These are phyloP conservation scores for Didymella exigua DNA, from an alignment of 2,329 filamentous ascomycete genomes.

Conservation along the genomic window DNA sequence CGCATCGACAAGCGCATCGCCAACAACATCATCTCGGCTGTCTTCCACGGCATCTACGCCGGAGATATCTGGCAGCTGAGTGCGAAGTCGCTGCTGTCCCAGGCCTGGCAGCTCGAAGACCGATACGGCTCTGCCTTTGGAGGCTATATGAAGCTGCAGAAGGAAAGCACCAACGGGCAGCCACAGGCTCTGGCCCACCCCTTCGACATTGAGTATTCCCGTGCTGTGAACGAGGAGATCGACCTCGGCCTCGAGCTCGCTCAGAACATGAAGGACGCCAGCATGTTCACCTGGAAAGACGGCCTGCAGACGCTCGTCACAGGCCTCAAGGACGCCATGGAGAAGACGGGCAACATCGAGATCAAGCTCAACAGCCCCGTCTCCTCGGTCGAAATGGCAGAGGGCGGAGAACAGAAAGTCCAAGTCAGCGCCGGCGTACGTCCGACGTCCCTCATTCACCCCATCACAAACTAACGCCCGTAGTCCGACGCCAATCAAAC, in stretches of 20 bases:
- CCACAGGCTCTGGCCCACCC: conserved; percentile 26
- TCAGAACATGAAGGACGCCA: conserved; percentile 39
- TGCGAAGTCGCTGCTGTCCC: conserved; percentile 66
- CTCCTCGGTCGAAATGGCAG: conserved; percentile 21
- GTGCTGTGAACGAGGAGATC: conserved; percentile 44
- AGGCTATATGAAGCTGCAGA: conserved; percentile 30
- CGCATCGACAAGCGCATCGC: conserved; percentile 62
- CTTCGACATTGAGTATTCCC: conserved; percentile 24
- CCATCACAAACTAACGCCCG: not conserved
- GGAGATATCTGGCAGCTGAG: conserved; percentile 85
- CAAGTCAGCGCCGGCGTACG: conserved; percentile 36
- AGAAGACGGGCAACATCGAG: conserved; percentile 47
- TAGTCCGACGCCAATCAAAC: conserved; percentile 23
- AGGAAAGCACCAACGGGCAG: conserved; percentile 9
- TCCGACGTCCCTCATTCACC: not conserved
- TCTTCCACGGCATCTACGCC: conserved; percentile 88
- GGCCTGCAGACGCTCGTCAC: conserved; percentile 51
- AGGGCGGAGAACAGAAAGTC: conserved; percentile 23
- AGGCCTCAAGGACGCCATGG: conserved; percentile 45
- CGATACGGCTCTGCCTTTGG: conserved; percentile 42
- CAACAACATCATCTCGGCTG: conserved; percentile 75
- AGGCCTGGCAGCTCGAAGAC: conserved; percentile 56
- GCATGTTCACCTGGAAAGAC: conserved; percentile 53
- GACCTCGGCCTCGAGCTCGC: conserved; percentile 43
- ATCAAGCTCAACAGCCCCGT: conserved; percentile 47